These are phyloP conservation scores for Aegle marmelos DNA, from an alignment of 345 rosid genomes.

Conservation along the genomic window DNA sequence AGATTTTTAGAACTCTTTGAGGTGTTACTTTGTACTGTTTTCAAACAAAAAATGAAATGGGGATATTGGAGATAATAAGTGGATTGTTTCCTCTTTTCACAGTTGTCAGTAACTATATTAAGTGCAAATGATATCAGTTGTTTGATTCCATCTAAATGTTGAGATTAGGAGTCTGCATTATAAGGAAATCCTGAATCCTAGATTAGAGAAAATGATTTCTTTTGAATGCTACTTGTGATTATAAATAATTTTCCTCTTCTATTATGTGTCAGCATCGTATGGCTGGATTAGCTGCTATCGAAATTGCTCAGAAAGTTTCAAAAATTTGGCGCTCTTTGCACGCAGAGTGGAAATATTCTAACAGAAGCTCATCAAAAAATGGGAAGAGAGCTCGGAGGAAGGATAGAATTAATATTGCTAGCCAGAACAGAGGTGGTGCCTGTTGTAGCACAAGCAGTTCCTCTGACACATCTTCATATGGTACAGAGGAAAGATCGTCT, in stretches of 20 bases:
- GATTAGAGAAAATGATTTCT: background rate
- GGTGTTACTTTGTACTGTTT: too few relatives aligned
- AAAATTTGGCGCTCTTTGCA: constrained; percentile 88
- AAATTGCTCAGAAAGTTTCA: constrained; percentile 87
- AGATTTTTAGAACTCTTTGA: too few relatives aligned
- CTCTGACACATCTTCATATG: constrained; percentile 61
- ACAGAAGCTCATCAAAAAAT: constrained; percentile 48
- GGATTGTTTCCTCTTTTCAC: background rate
- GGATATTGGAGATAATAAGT: background rate
- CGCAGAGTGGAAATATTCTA: constrained; percentile 66
- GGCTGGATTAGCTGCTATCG: constrained; percentile 95
- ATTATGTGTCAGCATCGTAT: constrained; percentile 77
- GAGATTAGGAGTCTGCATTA: background rate
- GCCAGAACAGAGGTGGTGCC: constrained; percentile 96
- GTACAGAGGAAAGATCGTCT: constrained; percentile 66
- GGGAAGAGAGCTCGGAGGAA: constrained; percentile 73
- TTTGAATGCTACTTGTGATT: constrained; percentile 2
- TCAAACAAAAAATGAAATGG: too few relatives aligned
- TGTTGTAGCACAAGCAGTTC: constrained; percentile 90
- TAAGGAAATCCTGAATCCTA: background rate
- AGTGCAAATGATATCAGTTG: background rate
- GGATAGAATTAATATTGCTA: constrained; percentile 59
- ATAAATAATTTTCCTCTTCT: constrained; percentile 20
- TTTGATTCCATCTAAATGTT: background rate
- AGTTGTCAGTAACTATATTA: background rate